phyloP scores from a whole-genome alignment of 352 stramenopile species.

The Plasmopara halstedii region DNA sequence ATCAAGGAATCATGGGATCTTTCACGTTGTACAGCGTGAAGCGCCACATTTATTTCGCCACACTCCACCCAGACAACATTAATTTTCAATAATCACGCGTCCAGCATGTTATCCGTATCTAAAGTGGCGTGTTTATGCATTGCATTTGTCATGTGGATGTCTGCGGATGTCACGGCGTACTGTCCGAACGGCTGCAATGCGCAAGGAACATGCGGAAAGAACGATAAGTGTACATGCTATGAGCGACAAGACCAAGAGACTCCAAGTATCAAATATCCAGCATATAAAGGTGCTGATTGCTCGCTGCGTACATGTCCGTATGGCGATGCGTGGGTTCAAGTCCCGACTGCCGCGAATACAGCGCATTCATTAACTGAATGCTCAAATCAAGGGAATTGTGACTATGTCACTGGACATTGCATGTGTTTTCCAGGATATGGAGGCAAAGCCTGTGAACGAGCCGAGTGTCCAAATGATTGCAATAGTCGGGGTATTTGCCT shows the following conservation, averaged over 20 bases:
- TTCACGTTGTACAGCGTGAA: slow-evolving; percentile 4
- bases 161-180: slow-evolving; percentile 37
- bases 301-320: slow-evolving; percentile 71
- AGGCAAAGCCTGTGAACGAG: slow-evolving; percentile 87
- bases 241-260: slow-evolving; percentile 53
- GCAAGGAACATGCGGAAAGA: slow-evolving; percentile 79
- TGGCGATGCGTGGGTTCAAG: slow-evolving; percentile 55
- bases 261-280: slow-evolving; percentile 30
- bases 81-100: background rate
- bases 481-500: slow-evolving; percentile 90
- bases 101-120: slow-evolving; percentile 33
- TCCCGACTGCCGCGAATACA: slow-evolving; percentile 52
- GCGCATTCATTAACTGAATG: slow-evolving; percentile 86
- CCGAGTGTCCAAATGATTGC: slow-evolving; percentile 93
- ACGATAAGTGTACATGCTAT: slow-evolving; percentile 92
- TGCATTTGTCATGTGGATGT: slow-evolving; percentile 23
- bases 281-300: slow-evolving; percentile 72
- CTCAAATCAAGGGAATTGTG: slow-evolving; percentile 90
- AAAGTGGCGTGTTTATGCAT: slow-evolving; percentile 36
- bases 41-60: slow-evolving; percentile 8
- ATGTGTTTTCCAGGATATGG: slow-evolving; percentile 86
- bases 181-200: slow-evolving; percentile 84
- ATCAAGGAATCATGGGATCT: slow-evolving; percentile 15
- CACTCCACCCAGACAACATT: slow-evolving; percentile 7
- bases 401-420: slow-evolving; percentile 87